phyloP scores from a whole-genome alignment of 1,284 basidiomycete genomes.

The Trichosporon sp. region DNA sequence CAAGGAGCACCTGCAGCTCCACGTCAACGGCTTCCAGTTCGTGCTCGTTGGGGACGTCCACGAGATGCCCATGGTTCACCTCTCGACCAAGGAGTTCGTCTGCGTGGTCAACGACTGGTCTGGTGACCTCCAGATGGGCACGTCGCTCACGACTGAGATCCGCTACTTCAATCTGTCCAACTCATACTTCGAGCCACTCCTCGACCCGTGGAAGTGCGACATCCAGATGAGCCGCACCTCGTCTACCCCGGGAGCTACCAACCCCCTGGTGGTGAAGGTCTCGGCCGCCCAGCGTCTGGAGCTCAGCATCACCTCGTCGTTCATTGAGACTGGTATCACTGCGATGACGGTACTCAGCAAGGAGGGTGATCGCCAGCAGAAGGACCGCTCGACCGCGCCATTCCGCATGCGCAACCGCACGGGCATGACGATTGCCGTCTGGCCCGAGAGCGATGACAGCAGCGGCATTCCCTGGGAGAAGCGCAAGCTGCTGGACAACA shows the following conservation, averaged over 20 bases:
- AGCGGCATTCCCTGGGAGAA: constrained; percentile 31
- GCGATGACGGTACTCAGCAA: constrained; percentile 72
- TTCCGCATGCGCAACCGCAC: constrained; percentile 92
- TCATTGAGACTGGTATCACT: constrained; percentile 81
- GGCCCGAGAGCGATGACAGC: constrained; percentile 65
- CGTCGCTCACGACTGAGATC: constrained; percentile 76
- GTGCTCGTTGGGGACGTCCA: constrained; percentile 94
- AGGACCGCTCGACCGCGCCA: constrained; percentile 85
- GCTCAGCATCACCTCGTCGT: constrained; percentile 87
- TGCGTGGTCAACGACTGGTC: constrained; percentile 91
- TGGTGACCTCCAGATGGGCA: constrained; percentile 78
- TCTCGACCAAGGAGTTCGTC: constrained; percentile 84
- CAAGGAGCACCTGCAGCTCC: constrained; percentile 81
- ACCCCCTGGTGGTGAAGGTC: constrained; percentile 67
- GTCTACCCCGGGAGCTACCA: constrained; percentile 56
- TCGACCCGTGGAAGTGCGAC: constrained; percentile 94
- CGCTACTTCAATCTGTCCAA: constrained; percentile 97
- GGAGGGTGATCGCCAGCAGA: constrained; percentile 71
- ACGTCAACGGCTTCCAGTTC: constrained; percentile 86
- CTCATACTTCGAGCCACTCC: constrained; percentile 99
- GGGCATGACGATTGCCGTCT: constrained; percentile 76
- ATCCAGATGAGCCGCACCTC: constrained; percentile 56
- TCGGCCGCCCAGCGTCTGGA: constrained; percentile 83
- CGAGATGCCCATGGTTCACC: constrained; percentile 90
- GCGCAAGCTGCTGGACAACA: constrained; percentile 62